A percentile compares a stretch with the other conserved stretches of the same genome.
Conservation (phyloP, 192 early-diverging fungal species). For the Oehlia diaphana region DNA sequence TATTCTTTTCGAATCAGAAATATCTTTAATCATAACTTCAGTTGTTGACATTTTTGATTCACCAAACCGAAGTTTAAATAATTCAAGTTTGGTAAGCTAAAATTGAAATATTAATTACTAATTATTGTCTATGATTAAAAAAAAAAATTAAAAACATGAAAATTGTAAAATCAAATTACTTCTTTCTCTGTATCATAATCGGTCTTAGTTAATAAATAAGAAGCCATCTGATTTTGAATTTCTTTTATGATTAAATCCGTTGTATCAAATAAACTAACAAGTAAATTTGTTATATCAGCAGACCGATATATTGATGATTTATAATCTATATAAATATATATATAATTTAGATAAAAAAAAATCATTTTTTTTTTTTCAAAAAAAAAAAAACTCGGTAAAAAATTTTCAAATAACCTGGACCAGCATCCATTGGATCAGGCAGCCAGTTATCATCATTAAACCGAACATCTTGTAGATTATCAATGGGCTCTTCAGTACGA, state of each 20-base stretch:
- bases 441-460: constrained; percentile 52
- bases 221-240: constrained; percentile 62
- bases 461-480: constrained; percentile 53
- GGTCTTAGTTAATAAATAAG: constrained; percentile 45
- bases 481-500: constrained; percentile 33
- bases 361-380: neutral
- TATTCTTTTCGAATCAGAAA: constrained; percentile 70
- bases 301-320: constrained; percentile 33
- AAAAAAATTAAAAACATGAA: neutral
- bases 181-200: constrained; percentile 60
- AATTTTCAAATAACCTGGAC: constrained; percentile 33
- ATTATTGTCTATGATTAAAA: neutral
- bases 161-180: constrained; percentile 29
- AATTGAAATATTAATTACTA: neutral
- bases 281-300: constrained; percentile 65
- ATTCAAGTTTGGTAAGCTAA: constrained; percentile 64
- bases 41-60: constrained; percentile 60
- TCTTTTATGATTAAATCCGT: constrained; percentile 70
- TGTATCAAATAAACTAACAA: constrained; percentile 70
- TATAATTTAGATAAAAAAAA: neutral
- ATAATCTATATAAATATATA: constrained; percentile 13
- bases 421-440: constrained; percentile 64
- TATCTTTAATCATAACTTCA: constrained; percentile 82
- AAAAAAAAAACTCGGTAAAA: neutral
- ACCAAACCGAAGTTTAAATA: constrained; percentile 75